These are phyloP conservation scores for Tagetes erecta DNA, from an alignment of 129 eudicot species.

Conservation along the genomic window DNA sequence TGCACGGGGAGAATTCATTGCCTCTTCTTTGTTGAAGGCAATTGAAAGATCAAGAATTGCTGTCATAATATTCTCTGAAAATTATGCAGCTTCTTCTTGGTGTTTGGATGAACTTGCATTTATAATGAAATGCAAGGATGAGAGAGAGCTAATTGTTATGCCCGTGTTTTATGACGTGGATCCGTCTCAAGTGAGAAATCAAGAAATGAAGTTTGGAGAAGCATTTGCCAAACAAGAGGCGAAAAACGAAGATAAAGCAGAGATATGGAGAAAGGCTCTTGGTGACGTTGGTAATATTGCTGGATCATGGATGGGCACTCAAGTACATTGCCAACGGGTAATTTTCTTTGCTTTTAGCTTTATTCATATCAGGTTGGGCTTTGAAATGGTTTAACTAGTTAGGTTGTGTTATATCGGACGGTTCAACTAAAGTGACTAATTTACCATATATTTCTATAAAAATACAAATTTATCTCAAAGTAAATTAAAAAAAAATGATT, in stretches of 20 bases:
- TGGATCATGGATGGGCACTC: slow-evolving; percentile 2
- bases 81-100: background rate
- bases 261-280: background rate
- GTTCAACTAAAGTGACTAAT: background rate
- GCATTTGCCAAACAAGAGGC: background rate
- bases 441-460: too few species aligned
- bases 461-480: too few species aligned
- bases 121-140: slow-evolving; percentile 4
- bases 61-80: background rate
- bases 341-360: background rate
- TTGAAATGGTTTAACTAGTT: too few species aligned
- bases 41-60: background rate
- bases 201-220: background rate
- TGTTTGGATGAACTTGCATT: slow-evolving; percentile 1
- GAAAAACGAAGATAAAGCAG: background rate
- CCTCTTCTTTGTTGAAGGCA: background rate
- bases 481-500: too few species aligned
- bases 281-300: background rate
- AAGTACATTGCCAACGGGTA: background rate
- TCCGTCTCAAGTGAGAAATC: slow-evolving; percentile 2
- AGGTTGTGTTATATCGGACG: background rate
- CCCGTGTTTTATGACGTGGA: background rate
- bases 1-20: background rate
- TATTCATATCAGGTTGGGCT: background rate
- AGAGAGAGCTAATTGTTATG: background rate